phyloP scores from a whole-genome alignment of 1,139 yeast species.

The Taphrina flavorubra region DNA sequence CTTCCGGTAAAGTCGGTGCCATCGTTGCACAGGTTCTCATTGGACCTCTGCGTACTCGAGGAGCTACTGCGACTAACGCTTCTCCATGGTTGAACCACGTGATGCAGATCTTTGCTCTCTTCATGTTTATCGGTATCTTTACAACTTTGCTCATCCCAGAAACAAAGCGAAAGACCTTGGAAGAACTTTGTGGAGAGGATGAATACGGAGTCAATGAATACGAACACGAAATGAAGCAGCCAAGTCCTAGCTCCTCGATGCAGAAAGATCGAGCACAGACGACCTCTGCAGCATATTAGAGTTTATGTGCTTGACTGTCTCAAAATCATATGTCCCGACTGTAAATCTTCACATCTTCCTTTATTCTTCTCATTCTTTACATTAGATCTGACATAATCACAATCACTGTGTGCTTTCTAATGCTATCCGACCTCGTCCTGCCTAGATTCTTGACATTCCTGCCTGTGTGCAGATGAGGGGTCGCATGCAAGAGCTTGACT shows the following conservation, averaged over 20 bases:
- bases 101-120: slow-evolving; percentile 88
- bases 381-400: neutral
- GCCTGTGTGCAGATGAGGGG: too few relatives aligned
- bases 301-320: neutral
- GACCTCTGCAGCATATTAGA: slow-evolving; percentile 8
- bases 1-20: slow-evolving; percentile 94
- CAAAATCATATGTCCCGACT: neutral
- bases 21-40: slow-evolving; percentile 84
- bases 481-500: too few relatives aligned
- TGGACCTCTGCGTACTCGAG: slow-evolving; percentile 81
- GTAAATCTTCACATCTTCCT: neutral
- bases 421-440: too few relatives aligned
- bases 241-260: slow-evolving; percentile 12
- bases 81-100: slow-evolving; percentile 88
- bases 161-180: slow-evolving; percentile 61
- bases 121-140: slow-evolving; percentile 79
- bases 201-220: slow-evolving; percentile 17
- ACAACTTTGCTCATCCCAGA: slow-evolving; percentile 77
- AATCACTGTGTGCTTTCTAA: too few relatives aligned
- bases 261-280: slow-evolving; percentile 28
- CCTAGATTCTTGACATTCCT: too few relatives aligned
- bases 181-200: slow-evolving; percentile 37
- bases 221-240: slow-evolving; percentile 21
- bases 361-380: neutral
- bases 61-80: slow-evolving; percentile 62